phyloP scores from a whole-genome alignment of 2,329 filamentous ascomycete species.

The Metarhizium rileyi region DNA sequence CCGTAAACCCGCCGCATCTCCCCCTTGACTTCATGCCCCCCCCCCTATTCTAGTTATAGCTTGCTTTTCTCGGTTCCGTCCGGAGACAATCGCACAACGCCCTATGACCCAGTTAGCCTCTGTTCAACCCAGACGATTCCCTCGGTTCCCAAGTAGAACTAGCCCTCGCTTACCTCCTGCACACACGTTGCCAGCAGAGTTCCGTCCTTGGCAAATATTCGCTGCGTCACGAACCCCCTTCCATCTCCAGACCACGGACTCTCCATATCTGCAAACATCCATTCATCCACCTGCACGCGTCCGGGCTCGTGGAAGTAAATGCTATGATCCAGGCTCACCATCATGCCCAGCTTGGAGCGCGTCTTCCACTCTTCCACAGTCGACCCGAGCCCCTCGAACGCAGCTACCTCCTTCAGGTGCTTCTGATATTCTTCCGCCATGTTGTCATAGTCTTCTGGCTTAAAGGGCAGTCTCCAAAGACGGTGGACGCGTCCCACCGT shows the following conservation, averaged over 20 bases:
- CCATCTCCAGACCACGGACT: conserved; percentile 74
- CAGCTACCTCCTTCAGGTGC: conserved; percentile 22
- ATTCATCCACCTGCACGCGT: conserved; percentile 54
- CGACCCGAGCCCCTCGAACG: conserved; percentile 29
- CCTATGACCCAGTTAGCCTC: neutral
- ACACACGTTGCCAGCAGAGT: conserved; percentile 68
- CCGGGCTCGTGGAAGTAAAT: conserved; percentile 58
- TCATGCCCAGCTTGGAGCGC: conserved; percentile 64
- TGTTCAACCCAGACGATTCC: no score
- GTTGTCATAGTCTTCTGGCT: conserved; percentile 42
- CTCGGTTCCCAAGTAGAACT: neutral
- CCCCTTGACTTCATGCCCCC: neutral
- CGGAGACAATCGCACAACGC: conserved; percentile 3
- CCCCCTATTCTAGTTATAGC: neutral
- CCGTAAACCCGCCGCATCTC: neutral
- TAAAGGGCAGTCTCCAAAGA: conserved; percentile 61
- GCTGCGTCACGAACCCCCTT: conserved; percentile 64
- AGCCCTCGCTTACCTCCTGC: conserved; percentile 52
- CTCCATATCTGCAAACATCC: conserved; percentile 74
- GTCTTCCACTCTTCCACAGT: conserved; percentile 36
- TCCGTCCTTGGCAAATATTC: conserved; percentile 62
- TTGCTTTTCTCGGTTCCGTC: neutral
- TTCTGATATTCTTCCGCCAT: conserved; percentile 31
- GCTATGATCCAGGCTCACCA: conserved; percentile 70
- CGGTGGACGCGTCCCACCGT: conserved; percentile 74